These are phyloP conservation scores for Candida quercuum DNA, from an alignment of 805 yeast species.

Conservation along the genomic window DNA sequence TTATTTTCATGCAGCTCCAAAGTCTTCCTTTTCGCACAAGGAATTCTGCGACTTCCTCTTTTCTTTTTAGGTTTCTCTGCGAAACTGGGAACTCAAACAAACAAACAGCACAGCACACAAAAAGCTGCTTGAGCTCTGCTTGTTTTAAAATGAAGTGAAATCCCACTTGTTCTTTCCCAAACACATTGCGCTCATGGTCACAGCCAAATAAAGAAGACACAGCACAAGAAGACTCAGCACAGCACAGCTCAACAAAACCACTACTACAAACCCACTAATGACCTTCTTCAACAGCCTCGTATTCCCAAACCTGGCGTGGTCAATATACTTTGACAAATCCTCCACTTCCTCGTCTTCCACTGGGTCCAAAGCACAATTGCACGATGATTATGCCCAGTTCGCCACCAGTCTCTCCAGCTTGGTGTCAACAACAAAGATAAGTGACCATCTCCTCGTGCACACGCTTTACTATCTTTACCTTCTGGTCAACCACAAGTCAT, in stretches of 20 bases:
- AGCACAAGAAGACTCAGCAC: not conserved
- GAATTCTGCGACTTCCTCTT: no score
- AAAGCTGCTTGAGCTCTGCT: no score
- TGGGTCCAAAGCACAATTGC: not conserved
- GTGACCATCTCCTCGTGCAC: conserved; percentile 13
- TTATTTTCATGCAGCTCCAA: no score
- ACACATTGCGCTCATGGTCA: no score
- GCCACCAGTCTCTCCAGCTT: conserved; percentile 9
- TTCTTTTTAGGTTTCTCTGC: no score
- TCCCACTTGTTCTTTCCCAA: not conserved
- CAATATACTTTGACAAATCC: conserved; percentile 8
- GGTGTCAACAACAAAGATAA: conserved; percentile 16
- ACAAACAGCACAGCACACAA: no score
- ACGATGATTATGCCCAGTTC: not conserved
- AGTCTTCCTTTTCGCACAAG: no score
- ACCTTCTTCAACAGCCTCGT: conserved; percentile 7
- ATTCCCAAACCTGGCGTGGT: conserved; percentile 16
- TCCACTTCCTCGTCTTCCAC: not conserved
- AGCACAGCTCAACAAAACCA: not conserved
- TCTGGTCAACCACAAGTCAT: conserved; percentile 11
- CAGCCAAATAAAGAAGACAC: no score
- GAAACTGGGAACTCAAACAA: no score
- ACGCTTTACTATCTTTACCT: conserved; percentile 15
- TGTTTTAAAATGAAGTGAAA: no score
- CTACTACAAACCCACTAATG: not conserved